Evolutionary conservation across 768 basidiomycete species (phyloP).

Genomic region (Russula vinacea): DNA sequence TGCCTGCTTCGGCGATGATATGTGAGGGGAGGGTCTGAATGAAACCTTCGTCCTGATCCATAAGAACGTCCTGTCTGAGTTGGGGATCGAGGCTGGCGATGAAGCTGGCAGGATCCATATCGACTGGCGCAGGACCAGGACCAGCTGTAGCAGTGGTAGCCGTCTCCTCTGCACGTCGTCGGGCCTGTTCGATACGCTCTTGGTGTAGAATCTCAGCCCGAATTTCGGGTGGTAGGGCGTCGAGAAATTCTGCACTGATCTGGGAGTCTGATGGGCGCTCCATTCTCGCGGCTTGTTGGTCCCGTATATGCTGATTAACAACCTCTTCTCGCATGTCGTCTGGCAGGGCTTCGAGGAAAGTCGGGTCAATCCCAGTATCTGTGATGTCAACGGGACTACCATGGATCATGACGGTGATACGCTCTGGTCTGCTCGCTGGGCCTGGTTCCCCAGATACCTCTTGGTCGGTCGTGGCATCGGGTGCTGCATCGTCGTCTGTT

Average conservation of each 20-base stretch:
- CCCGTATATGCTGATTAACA: slow-evolving; percentile 93
- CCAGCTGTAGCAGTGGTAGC: slow-evolving; percentile 39
- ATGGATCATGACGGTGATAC: slow-evolving; percentile 87
- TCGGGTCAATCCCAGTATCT: slow-evolving; percentile 96
- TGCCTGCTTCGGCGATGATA: slow-evolving; percentile 80
- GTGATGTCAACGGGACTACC: slow-evolving; percentile 96
- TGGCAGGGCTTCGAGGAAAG: slow-evolving; percentile 94
- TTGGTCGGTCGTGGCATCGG: slow-evolving; percentile 24
- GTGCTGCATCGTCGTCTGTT: slow-evolving; percentile 18
- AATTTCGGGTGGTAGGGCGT: slow-evolving; percentile 93
- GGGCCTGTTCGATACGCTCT: slow-evolving; percentile 78
- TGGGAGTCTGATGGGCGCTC: slow-evolving; percentile 78
- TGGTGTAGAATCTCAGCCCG: slow-evolving; percentile 96
- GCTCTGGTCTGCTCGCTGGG: slow-evolving; percentile 45
- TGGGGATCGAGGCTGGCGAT: slow-evolving; percentile 89
- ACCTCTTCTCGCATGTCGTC: slow-evolving; percentile 99
- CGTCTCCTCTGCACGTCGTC: slow-evolving; percentile 46
- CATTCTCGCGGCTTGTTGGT: slow-evolving; percentile 74
- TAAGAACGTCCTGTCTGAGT: slow-evolving; percentile 83
- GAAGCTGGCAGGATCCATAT: slow-evolving; percentile 87
- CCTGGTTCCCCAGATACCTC: slow-evolving; percentile 33
- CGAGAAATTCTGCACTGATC: slow-evolving; percentile 92
- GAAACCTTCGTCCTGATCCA: slow-evolving; percentile 86
- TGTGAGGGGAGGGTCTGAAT: slow-evolving; percentile 77
- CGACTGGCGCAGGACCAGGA: slow-evolving; percentile 41